Conservation (phyloP, 75 land plant genomes). For the Adiantum capillusveneris region DNA sequence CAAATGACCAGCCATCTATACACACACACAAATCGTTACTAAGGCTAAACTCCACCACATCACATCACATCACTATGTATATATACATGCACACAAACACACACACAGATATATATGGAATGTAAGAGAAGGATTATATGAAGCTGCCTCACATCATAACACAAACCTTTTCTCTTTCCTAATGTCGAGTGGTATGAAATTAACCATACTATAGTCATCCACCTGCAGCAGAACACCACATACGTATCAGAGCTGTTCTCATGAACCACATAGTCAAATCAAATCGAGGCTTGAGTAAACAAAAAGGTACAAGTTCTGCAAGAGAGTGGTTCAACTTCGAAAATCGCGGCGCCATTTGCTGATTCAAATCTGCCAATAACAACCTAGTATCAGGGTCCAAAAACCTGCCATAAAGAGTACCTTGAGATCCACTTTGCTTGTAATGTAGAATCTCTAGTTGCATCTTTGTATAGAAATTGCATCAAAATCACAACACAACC, state of each 20-base stretch:
- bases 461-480: too few species aligned
- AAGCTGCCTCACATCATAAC: too few species aligned
- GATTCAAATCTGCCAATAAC: constrained; percentile 69
- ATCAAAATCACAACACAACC: constrained; percentile 2
- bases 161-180: constrained; percentile 87
- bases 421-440: too few species aligned
- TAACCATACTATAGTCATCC: constrained; percentile 94
- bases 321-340: constrained; percentile 75
- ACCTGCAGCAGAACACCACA: constrained; percentile 32
- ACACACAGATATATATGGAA: too few species aligned
- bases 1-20: too few species aligned
- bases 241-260: background rate
- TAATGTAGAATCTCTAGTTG: too few species aligned
- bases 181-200: constrained; percentile 86
- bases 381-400: constrained; percentile 73
- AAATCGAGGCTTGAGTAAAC: background rate
- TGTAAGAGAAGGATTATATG: too few species aligned
- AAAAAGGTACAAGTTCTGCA: constrained; percentile 59
- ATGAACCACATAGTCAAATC: background rate
- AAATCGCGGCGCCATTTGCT: constrained; percentile 77
- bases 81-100: too few species aligned
- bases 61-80: too few species aligned
- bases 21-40: too few species aligned
- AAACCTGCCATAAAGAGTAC: constrained; percentile 57
- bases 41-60: too few species aligned